Conservation (phyloP, 2,329 filamentous ascomycete species). For the Sclerotinia minor region DNA sequence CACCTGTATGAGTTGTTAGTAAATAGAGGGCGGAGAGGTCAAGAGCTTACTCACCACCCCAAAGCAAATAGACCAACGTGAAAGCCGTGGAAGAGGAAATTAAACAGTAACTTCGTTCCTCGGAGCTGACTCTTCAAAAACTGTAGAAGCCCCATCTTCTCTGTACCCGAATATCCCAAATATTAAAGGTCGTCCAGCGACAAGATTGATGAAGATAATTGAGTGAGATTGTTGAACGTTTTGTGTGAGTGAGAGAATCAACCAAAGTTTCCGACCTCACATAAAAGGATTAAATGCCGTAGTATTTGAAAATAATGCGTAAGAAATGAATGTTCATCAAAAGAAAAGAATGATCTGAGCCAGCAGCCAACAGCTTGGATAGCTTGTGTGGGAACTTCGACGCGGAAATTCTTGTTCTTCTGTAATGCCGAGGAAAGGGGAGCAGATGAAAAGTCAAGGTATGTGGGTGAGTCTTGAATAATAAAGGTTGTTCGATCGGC, state of each 20-base stretch:
- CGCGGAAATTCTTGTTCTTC: constrained; percentile 47
- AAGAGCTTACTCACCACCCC: constrained; percentile 68
- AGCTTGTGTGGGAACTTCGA: constrained; percentile 42
- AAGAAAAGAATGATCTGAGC: constrained; percentile 58
- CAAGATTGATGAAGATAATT: constrained; percentile 37
- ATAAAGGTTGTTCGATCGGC: constrained; percentile 27
- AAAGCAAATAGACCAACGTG: constrained; percentile 78
- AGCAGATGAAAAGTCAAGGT: constrained; percentile 41
- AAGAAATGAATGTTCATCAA: constrained; percentile 39
- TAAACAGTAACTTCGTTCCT: constrained; percentile 72
- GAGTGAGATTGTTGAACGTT: not conserved
- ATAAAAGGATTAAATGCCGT: constrained; percentile 37
- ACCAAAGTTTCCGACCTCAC: not conserved
- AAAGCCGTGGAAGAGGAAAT: constrained; percentile 76
- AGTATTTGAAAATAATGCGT: constrained; percentile 30
- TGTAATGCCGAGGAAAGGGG: constrained; percentile 46
- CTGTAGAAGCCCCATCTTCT: constrained; percentile 35
- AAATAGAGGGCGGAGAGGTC: not conserved
- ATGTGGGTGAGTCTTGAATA: constrained; percentile 38
- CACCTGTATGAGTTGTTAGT: constrained; percentile 56
- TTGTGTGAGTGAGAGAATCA: not conserved
- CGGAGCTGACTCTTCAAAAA: constrained; percentile 64
- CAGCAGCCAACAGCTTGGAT: constrained; percentile 48
- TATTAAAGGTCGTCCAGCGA: constrained; percentile 59
- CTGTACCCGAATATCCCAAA: constrained; percentile 32